Evolutionary conservation across 2,329 filamentous ascomycete genomes (phyloP).

Genomic region (Paecilomyces formosus): DNA sequence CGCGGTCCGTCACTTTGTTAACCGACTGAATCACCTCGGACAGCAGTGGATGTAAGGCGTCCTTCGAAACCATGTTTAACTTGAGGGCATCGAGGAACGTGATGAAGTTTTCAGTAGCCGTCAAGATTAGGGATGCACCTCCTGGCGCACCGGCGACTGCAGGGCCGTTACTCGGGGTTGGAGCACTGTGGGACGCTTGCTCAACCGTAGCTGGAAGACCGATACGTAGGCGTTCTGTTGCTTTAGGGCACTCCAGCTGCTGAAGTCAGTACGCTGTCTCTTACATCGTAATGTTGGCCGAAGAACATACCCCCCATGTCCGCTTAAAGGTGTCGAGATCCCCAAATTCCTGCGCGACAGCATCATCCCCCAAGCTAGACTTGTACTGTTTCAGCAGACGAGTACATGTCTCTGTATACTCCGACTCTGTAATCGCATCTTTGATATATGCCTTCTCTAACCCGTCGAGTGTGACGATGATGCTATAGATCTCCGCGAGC

Average conservation of each 20-base stretch:
- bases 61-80: slow-evolving; percentile 85
- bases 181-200: slow-evolving; percentile 47
- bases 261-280: not conserved
- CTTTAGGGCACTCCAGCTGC: slow-evolving; percentile 87
- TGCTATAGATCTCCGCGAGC: slow-evolving; percentile 93
- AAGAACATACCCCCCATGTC: slow-evolving; percentile 72
- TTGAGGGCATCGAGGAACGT: slow-evolving; percentile 94
- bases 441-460: slow-evolving; percentile 95
- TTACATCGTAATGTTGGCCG: not conserved
- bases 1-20: slow-evolving; percentile 90
- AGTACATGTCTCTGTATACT: slow-evolving; percentile 95
- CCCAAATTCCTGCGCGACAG: slow-evolving; percentile 78
- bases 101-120: slow-evolving; percentile 97
- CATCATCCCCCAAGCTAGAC: slow-evolving; percentile 83
- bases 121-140: slow-evolving; percentile 61
- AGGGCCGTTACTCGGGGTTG: slow-evolving; percentile 32
- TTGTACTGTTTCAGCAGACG: slow-evolving; percentile 94
- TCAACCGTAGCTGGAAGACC: slow-evolving; percentile 81
- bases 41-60: slow-evolving; percentile 88
- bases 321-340: slow-evolving; percentile 86
- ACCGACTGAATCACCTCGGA: slow-evolving; percentile 96
- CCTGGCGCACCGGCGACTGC: slow-evolving; percentile 19
- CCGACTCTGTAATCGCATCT: slow-evolving; percentile 81
- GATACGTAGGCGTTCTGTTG: slow-evolving; percentile 84
- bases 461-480: slow-evolving; percentile 90